Evolutionary conservation across 345 rosid genomes (phyloP).

Genomic region (Raphanus sativus): DNA sequence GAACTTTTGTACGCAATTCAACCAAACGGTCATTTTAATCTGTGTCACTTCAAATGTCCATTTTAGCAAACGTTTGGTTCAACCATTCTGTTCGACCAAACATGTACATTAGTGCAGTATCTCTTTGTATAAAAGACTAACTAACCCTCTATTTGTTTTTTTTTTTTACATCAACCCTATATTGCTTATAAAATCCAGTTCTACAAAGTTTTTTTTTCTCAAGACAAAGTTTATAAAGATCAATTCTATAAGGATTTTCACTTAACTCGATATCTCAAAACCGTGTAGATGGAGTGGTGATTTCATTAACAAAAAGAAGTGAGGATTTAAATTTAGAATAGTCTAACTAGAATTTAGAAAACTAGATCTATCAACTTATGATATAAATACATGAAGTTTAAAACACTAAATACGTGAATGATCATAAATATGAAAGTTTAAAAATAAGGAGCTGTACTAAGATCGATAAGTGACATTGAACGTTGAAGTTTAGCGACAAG

Average conservation of each 20-base stretch:
- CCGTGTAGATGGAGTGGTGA: not conserved
- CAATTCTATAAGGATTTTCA: not conserved
- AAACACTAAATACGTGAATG: not conserved
- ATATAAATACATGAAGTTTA: not conserved
- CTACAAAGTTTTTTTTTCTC: not conserved
- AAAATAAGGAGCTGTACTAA: not conserved
- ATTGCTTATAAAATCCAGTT: not conserved
- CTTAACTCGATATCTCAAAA: not conserved
- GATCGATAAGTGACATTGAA: not conserved
- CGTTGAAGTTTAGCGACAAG: not conserved
- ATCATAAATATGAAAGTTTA: not conserved
- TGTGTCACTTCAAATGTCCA: not conserved
- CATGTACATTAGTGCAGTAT: not conserved
- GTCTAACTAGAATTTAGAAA: not conserved
- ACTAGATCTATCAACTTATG: not conserved
- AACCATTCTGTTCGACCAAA: not conserved
- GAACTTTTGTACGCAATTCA: not conserved
- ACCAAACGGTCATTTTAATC: not conserved
- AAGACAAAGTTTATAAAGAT: not conserved
- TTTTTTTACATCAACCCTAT: no score
- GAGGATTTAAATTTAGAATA: not conserved
- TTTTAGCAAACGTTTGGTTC: constrained; percentile 1
- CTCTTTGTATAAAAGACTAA: not conserved
- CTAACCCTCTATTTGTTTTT: not conserved
- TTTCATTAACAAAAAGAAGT: not conserved